Conservation (phyloP, 1,284 basidiomycete species). For the Erythrobasidium hasegawianum region DNA sequence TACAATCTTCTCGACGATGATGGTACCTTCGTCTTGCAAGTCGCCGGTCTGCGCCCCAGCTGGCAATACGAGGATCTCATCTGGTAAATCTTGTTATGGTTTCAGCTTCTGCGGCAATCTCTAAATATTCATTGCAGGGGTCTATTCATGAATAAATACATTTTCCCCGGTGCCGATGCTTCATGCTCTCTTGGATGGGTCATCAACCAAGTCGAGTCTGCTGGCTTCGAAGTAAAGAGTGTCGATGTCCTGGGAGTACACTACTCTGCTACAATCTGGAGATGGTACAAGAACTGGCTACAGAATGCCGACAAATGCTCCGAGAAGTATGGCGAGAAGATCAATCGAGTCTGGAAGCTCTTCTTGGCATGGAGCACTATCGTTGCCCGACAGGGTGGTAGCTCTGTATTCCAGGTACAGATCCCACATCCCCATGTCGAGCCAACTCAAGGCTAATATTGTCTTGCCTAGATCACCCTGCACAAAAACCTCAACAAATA, state of each 20-base stretch:
- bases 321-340: slow-evolving; percentile 80
- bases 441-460: neutral
- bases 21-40: slow-evolving; percentile 91
- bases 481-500: slow-evolving; percentile 97
- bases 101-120: neutral
- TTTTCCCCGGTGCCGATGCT: slow-evolving; percentile 79
- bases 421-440: neutral
- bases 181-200: slow-evolving; percentile 95
- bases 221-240: slow-evolving; percentile 95
- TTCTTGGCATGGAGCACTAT: slow-evolving; percentile 40
- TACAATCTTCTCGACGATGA: slow-evolving; percentile 93
- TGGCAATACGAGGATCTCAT: slow-evolving; percentile 99
- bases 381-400: slow-evolving; percentile 66
- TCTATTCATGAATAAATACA: slow-evolving; percentile 69
- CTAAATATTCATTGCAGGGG: slow-evolving; percentile 4
- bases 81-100: slow-evolving; percentile 57
- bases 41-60: slow-evolving; percentile 83
- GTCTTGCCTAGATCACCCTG: slow-evolving; percentile 65
- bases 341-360: slow-evolving; percentile 50
- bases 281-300: slow-evolving; percentile 82
- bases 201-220: slow-evolving; percentile 72
- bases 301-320: slow-evolving; percentile 71
- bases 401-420: slow-evolving; percentile 69
- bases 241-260: slow-evolving; percentile 74
- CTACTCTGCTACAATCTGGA: slow-evolving; percentile 81